Evolutionary conservation across 2,329 filamentous ascomycete species (phyloP).

Genomic region (Beauveria brongniartii): DNA sequence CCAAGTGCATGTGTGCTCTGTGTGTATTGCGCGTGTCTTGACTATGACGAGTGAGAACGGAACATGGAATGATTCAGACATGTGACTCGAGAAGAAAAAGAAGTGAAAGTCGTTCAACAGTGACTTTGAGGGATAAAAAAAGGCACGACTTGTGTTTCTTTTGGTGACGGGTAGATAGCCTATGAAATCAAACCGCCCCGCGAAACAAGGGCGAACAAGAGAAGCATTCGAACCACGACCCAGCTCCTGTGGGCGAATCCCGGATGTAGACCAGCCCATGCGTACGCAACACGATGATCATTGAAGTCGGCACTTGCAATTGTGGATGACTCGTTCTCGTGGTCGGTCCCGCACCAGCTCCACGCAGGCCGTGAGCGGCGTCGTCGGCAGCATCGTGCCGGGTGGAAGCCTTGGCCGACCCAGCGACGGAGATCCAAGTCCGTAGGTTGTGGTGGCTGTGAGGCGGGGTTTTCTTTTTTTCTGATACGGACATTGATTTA

Average conservation of each 20-base stretch:
- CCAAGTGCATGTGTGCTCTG: conserved; percentile 1
- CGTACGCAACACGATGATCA: not conserved
- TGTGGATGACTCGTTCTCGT: not conserved
- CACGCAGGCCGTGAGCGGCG: not conserved
- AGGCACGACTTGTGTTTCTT: not conserved
- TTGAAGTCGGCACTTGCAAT: not conserved
- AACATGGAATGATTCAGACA: not conserved
- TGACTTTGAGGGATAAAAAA: not conserved
- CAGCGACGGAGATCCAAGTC: not conserved
- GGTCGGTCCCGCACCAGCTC: not conserved
- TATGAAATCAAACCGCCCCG: not conserved
- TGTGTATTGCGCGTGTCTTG: not conserved
- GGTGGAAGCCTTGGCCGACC: not conserved
- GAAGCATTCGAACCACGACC: too few species aligned
- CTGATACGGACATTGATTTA: not conserved
- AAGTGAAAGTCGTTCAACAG: conserved; percentile 7
- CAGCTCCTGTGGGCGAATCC: not conserved
- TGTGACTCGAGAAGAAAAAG: not conserved
- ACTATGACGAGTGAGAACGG: not conserved
- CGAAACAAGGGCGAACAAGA: not conserved
- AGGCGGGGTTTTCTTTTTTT: not conserved
- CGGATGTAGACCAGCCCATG: not conserved
- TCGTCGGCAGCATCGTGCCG: not conserved
- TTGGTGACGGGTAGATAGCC: not conserved
- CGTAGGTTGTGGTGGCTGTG: not conserved